Percentiles rank a stretch among this genome's conserved stretches.
These are phyloP conservation scores for Boletus edulis DNA, from an alignment of 768 basidiomycete genomes.

Conservation along the genomic window DNA sequence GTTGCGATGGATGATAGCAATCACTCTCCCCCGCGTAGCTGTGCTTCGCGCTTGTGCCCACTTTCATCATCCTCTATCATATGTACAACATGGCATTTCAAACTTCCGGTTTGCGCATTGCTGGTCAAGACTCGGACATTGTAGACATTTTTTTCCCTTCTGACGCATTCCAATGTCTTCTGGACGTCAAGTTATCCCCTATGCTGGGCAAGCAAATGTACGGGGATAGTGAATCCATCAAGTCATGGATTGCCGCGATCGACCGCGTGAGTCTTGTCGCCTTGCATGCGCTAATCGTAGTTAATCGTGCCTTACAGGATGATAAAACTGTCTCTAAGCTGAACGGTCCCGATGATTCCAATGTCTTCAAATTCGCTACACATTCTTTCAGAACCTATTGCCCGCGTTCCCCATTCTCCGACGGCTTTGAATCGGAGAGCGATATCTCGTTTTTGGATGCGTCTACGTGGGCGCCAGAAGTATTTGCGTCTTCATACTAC, in stretches of 20 bases:
- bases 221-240: conserved; percentile 19
- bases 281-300: background rate
- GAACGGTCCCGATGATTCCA: background rate
- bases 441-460: conserved; percentile 17
- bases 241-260: conserved; percentile 28
- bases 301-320: conserved; percentile 12
- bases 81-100: conserved; percentile 20
- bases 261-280: conserved; percentile 17
- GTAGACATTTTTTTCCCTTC: conserved; percentile 13
- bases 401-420: conserved; percentile 21
- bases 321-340: conserved; percentile 5
- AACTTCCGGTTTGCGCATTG: conserved; percentile 20
- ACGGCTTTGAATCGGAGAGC: conserved; percentile 20
- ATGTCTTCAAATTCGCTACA: conserved; percentile 13
- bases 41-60: conserved; percentile 25
- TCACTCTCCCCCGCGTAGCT: conserved; percentile 21
- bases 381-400: conserved; percentile 17
- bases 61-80: conserved; percentile 6
- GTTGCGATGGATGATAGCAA: background rate
- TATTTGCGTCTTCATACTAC: conserved; percentile 10
- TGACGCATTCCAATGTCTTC: background rate
- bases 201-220: conserved; percentile 21
- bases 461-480: conserved; percentile 20
- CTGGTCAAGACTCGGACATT: conserved; percentile 28
- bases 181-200: conserved; percentile 7